These are phyloP conservation scores for Penicillium paxilli DNA, from an alignment of 495 filamentous ascomycete species.

Conservation along the genomic window DNA sequence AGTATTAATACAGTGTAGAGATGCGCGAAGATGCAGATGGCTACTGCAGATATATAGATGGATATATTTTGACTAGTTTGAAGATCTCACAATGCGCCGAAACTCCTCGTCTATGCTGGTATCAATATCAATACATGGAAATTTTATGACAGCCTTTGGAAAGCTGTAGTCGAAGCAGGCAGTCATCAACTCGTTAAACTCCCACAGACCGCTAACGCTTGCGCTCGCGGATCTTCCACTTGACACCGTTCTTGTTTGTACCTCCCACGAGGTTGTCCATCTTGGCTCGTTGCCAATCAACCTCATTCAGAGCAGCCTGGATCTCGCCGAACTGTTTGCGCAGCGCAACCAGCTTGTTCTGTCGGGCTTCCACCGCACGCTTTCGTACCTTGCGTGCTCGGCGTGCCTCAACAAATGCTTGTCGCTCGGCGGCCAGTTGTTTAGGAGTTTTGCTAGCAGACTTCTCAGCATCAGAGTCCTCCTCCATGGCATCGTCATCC, in stretches of 20 bases:
- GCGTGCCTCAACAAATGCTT: slow-evolving; percentile 42
- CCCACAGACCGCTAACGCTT: slow-evolving; percentile 57
- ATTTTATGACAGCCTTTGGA: slow-evolving; percentile 5
- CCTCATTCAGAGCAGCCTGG: slow-evolving; percentile 66
- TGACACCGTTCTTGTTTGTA: slow-evolving; percentile 76
- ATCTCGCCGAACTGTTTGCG: slow-evolving; percentile 72
- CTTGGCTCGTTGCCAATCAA: slow-evolving; percentile 74
- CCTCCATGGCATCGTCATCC: slow-evolving; percentile 25
- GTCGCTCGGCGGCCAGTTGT: slow-evolving; percentile 40
- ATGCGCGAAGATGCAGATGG: no score
- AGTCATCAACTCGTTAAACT: slow-evolving; percentile 30
- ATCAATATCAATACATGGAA: slow-evolving; percentile 14
- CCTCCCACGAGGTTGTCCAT: slow-evolving; percentile 83
- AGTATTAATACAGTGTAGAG: no score
- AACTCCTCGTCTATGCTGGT: slow-evolving; percentile 27
- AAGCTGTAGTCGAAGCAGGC: slow-evolving; percentile 1
- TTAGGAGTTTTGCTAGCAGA: slow-evolving; percentile 35
- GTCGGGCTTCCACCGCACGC: slow-evolving; percentile 46
- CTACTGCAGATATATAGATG: background rate
- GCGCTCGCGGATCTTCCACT: slow-evolving; percentile 79
- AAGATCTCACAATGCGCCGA: slow-evolving; percentile 10
- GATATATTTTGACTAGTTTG: background rate
- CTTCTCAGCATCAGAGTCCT: slow-evolving; percentile 28
- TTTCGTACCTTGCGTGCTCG: slow-evolving; percentile 48
- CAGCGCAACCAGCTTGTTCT: slow-evolving; percentile 61